A percentile compares a stretch with the other conserved stretches of the same genome.
Conservation (phyloP, 257 asterid genomes). For the Solanum corneliomulleri region DNA sequence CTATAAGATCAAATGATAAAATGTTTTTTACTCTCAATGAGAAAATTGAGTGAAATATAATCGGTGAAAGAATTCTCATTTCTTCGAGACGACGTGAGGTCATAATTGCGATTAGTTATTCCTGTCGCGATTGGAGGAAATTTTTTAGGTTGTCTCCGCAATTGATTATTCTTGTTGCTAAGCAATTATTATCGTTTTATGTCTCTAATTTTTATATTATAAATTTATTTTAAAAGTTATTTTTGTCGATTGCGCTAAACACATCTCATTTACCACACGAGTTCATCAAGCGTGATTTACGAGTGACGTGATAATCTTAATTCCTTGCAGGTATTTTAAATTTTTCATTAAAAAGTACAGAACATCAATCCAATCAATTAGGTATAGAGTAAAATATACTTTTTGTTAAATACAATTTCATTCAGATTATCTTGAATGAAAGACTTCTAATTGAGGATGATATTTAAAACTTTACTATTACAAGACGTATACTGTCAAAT, state of each 20-base stretch:
- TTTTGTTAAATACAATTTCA: background rate
- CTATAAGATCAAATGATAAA: background rate
- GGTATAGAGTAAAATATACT: background rate
- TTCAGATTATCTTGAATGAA: background rate
- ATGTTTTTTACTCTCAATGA: background rate
- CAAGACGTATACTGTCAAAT: background rate
- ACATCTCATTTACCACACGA: background rate
- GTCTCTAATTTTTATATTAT: background rate
- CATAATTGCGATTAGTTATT: too few species aligned
- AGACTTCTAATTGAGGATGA: background rate
- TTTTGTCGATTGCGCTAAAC: background rate
- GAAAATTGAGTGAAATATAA: background rate
- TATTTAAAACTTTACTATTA: background rate
- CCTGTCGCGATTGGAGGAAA: background rate
- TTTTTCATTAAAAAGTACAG: background rate
- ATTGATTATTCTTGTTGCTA: background rate
- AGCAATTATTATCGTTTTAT: background rate
- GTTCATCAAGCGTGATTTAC: background rate
- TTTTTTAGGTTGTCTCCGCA: fast-evolving
- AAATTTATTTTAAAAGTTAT: background rate
- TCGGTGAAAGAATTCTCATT: background rate
- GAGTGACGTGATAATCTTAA: background rate
- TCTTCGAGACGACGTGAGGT: background rate
- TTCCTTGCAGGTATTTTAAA: background rate
- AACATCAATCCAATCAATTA: background rate